Evolutionary conservation across 495 filamentous ascomycete species (phyloP).

Genomic region (Xylaria castorea): DNA sequence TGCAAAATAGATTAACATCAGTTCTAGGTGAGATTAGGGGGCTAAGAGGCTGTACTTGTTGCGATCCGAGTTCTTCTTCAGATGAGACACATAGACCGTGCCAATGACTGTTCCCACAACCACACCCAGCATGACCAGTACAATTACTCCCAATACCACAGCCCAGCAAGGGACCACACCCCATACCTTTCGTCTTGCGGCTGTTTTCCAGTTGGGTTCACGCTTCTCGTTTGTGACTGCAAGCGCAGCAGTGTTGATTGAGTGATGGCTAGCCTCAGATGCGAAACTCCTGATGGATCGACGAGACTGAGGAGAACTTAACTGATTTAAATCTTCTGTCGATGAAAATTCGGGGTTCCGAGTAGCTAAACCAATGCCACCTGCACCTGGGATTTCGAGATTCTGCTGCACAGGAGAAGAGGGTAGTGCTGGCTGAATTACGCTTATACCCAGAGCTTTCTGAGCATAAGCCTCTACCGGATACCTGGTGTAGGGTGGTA

Average conservation of each 20-base stretch:
- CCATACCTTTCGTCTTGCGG: slow-evolving; percentile 64
- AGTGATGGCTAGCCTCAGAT: slow-evolving; percentile 51
- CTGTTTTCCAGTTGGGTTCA: slow-evolving; percentile 61
- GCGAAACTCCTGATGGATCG: slow-evolving; percentile 57
- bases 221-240: slow-evolving; percentile 49
- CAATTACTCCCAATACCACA: slow-evolving; percentile 55
- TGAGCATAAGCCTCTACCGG: slow-evolving; percentile 62
- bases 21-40: neutral
- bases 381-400: slow-evolving; percentile 50
- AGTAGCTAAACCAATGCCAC: slow-evolving; percentile 60
- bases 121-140: slow-evolving; percentile 65
- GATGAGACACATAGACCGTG: slow-evolving; percentile 38
- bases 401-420: slow-evolving; percentile 31
- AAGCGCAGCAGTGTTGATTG: slow-evolving; percentile 47
- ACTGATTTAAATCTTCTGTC: slow-evolving; percentile 50
- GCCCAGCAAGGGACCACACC: slow-evolving; percentile 74
- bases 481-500: slow-evolving; percentile 88
- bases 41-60: slow-evolving; percentile 29
- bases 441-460: slow-evolving; percentile 38
- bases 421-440: slow-evolving; percentile 26
- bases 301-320: slow-evolving; percentile 58
- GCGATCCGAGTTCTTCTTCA: slow-evolving; percentile 32
- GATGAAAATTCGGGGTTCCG: slow-evolving; percentile 63
- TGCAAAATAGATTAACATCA: slow-evolving; percentile 31
- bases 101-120: slow-evolving; percentile 66